Base-by-base conservation (phyloP, 2,329 filamentous ascomycete species). In the Metarhizium robertsii region DNA sequence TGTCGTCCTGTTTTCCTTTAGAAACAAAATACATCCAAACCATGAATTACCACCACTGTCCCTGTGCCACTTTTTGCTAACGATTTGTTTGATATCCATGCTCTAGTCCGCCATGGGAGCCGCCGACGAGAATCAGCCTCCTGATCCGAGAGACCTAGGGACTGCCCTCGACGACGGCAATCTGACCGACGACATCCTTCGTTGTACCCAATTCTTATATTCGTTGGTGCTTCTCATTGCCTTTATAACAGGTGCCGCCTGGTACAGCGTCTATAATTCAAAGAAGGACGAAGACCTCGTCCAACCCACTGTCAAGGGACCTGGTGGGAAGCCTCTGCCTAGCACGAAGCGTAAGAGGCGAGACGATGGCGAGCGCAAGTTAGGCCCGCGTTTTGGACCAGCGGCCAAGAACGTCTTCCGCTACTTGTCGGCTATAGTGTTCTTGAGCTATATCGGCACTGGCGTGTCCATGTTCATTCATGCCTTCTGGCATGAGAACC, bases 261-360 rank as follows among this genome's bases (percentile, higher is more conserved):
- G 76, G 58, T 77, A 81, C 66, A 81, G 78, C 64, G 73, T 83
- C 46, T 69, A 77, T 65, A 76, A 73, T 55, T 74, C 78, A 34
- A 75, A 74, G 60, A 77, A 73, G 53, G 73, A 76, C 56, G 77
- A 79, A 42, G 72, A 76, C 59, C 65, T 74, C 40, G 66, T 75
- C 25, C 68, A 70, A 53, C 79, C 76, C 25, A 75, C 70, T 36
- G 71, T 81, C 61, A 84, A 79, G 53, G 92, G 92, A n/a, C 91
- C 92, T 1, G 92, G 90, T 55, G 92, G 92, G 61, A 92, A 95
- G 69, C 90, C 90, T 38, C 76, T 96, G 54, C 91, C 90, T n/a
- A 68, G 76, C 52, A 81, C 78, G 57, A 87, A 84, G 67, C 83
- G 75, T 56, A 75, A 75, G 67, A 73, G 76, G 72, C 69, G 79